Evolutionary conservation across 768 basidiomycete genomes (phyloP).

Genomic region (Mrakia frigida): DNA sequence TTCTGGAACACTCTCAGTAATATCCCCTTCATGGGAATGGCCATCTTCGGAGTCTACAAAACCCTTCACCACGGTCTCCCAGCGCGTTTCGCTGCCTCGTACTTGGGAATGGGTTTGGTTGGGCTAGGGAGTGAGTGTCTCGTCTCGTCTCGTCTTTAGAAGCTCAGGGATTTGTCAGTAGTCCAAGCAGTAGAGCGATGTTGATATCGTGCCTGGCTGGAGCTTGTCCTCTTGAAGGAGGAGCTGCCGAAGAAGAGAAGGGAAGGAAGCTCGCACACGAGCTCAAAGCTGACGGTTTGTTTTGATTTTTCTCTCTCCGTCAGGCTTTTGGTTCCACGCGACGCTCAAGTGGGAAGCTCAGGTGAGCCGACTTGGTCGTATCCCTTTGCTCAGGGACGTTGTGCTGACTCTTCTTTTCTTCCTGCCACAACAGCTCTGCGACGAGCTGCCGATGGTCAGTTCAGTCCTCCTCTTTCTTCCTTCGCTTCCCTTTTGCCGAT

Average conservation of each 20-base stretch:
- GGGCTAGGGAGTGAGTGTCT: conserved; percentile 5
- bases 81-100: neutral
- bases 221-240: no score
- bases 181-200: no score
- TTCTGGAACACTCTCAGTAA: conserved; percentile 18
- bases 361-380: neutral
- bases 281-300: neutral
- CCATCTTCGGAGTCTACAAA: neutral
- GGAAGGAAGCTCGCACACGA: neutral
- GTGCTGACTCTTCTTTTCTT: neutral
- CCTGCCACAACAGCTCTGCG: conserved; percentile 5
- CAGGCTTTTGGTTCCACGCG: conserved; percentile 22
- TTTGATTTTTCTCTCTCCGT: neutral
- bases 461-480: neutral
- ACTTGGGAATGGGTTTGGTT: conserved; percentile 6
- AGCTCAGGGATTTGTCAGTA: no score
- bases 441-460: conserved; percentile 19
- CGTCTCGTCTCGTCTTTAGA: neutral
- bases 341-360: conserved; percentile 20
- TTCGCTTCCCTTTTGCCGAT: neutral
- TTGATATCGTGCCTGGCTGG: no score
- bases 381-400: no score
- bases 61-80: neutral
- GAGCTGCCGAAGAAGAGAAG: neutral
- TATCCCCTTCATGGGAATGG: conserved; percentile 18